A percentile compares a stretch with the other conserved stretches of the same genome.
Evolutionary conservation across 163 green algal genomes (phyloP).

Genomic region (Dunaliella salina): DNA sequence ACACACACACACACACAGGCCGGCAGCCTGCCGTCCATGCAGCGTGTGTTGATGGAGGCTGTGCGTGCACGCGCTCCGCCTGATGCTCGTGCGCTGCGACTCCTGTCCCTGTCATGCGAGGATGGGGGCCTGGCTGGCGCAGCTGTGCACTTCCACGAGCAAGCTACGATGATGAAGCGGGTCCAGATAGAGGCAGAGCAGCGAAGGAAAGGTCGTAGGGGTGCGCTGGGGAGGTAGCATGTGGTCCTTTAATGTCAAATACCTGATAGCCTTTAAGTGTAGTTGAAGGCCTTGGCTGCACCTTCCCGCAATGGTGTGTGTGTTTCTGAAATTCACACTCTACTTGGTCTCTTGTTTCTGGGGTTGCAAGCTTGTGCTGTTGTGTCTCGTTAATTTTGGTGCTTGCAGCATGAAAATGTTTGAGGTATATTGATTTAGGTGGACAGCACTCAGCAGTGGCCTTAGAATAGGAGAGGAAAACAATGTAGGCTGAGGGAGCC

Average conservation of each 20-base stretch:
- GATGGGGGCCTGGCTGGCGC: neutral
- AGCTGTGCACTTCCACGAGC: constrained; percentile 3
- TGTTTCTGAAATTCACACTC: no score
- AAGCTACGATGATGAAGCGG: constrained; percentile 2
- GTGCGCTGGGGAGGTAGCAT: neutral
- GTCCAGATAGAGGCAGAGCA: neutral
- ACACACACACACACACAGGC: neutral
- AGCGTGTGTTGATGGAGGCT: neutral
- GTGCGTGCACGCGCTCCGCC: neutral
- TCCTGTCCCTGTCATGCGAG: neutral
- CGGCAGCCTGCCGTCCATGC: neutral
- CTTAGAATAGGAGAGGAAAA: no score
- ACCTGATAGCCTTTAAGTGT: no score
- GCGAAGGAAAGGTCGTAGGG: neutral
- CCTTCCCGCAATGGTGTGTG: no score
- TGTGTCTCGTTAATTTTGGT: no score
- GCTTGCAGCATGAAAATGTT: no score
- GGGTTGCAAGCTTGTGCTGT: no score
- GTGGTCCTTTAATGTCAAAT: neutral
- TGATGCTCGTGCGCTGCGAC: neutral
- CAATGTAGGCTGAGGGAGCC: no score
- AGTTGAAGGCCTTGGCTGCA: no score
- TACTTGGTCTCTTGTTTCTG: no score
- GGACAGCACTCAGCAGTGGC: no score
- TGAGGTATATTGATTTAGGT: no score